Evolutionary conservation across 805 yeast genomes (phyloP), one percentile per base, ranked within the genome.

Genomic region (Saturnispora saitoi): DNA sequence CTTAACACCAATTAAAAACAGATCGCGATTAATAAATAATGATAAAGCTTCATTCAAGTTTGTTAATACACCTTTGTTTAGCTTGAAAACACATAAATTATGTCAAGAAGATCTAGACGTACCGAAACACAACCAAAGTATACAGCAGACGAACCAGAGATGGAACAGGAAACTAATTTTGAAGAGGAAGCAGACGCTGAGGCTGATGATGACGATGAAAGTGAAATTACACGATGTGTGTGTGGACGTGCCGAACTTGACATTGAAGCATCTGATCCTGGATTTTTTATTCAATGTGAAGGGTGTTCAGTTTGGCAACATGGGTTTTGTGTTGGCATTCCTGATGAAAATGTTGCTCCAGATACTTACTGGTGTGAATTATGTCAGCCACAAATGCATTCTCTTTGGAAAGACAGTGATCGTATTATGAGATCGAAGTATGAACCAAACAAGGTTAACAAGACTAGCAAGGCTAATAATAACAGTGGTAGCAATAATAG

Each of bases 231-330:
- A 2, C 62, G 82, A 45, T 77, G 82, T 58, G 66, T 76, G 15
- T 81, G 79, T 59, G 79, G 80, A 11, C 69, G 71, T 54, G 71
- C 71, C 41, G 81, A 76, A 51, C 41, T 47, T 32, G 69, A 65
- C 22, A 61, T 66, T 44, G 80, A 76, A 50, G 66, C 66, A 42
- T 57, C 65, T 8, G 72, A 68, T 48, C 68, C 72, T 17, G 93
- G 91, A 2, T 71, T 84, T 45, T 85, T 77, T 60, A 85, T 85
- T 55, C 93, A 85, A 59, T 85, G 95, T 72, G 99, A 93, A 59
- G 75, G 76, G 53, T 91, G 99, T 68, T 80, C 86, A 17, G 96
- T 84, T 7, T 91, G 99, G 99, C 99, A 91, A 65, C 99, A 91
- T 64, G 98, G 97, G 2, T 87, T 73, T 67, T 91, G 99, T 70